These are phyloP conservation scores for Colletotrichum godetiae DNA, from an alignment of 2,329 filamentous ascomycete species.

Conservation along the genomic window DNA sequence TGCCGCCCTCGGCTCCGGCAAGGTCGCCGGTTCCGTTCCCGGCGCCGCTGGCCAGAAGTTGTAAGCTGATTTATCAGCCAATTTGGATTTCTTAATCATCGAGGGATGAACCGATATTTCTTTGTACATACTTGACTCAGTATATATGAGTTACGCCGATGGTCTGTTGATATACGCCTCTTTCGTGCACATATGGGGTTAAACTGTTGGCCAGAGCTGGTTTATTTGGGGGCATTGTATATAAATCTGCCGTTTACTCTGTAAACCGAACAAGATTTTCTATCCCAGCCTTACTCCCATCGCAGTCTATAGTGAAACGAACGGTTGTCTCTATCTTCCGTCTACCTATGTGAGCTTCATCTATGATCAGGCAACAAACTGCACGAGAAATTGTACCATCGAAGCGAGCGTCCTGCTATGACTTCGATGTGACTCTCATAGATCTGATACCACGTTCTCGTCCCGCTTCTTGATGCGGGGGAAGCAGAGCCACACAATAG, in stretches of 20 bases:
- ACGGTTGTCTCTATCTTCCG: not conserved
- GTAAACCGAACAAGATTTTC: not conserved
- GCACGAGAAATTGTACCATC: no score
- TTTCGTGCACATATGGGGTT: constrained; percentile 11
- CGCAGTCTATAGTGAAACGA: not conserved
- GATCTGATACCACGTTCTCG: not conserved
- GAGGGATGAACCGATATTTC: not conserved
- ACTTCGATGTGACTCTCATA: no score
- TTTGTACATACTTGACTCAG: constrained; percentile 31
- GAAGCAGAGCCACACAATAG: constrained; percentile 49
- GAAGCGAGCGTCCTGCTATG: no score
- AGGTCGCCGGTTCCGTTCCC: constrained; percentile 53
- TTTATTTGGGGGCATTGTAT: constrained; percentile 14
- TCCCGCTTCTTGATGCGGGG: constrained; percentile 49
- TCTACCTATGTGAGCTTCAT: not conserved
- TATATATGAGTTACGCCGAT: constrained; percentile 10
- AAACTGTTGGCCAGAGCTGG: constrained; percentile 20
- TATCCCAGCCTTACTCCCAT: not conserved
- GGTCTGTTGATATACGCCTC: not conserved
- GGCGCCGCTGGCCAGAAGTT: constrained; percentile 48
- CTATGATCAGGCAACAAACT: not conserved
- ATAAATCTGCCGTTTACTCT: constrained; percentile 16
- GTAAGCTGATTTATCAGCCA: not conserved
- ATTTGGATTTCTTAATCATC: not conserved
- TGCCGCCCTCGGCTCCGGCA: constrained; percentile 51